Percentiles rank a stretch among this genome's conserved stretches.
Evolutionary conservation across 23 red algal genomes (phyloP).

Genomic region (Gracilariopsis chorda): DNA sequence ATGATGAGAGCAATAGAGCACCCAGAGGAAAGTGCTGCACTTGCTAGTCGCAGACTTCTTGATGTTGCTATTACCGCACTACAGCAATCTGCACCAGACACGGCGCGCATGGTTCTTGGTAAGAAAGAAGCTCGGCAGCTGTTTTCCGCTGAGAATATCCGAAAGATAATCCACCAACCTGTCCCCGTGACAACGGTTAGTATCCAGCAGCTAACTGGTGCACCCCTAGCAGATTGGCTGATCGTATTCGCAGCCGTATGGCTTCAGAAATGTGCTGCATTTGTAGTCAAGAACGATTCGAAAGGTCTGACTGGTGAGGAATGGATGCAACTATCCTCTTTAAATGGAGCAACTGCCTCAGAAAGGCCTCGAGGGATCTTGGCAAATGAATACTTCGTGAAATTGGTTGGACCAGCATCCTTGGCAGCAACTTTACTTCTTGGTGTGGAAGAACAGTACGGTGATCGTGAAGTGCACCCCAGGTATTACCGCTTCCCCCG

Average conservation of each 20-base stretch:
- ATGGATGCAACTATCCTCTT: slow-evolving; percentile 3
- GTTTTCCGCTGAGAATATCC: not conserved
- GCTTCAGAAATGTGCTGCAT: slow-evolving; percentile 41
- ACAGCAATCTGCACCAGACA: slow-evolving; percentile 51
- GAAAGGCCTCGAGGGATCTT: slow-evolving; percentile 14
- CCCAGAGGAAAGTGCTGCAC: not conserved
- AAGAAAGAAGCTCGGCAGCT: slow-evolving; percentile 6
- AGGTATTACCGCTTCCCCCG: slow-evolving; percentile 52
- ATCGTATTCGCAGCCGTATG: slow-evolving; percentile 60
- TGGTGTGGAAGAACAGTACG: slow-evolving; percentile 54
- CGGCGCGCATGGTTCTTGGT: not conserved
- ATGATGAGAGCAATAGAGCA: slow-evolving; percentile 25
- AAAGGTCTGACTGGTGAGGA: not conserved
- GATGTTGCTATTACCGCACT: slow-evolving; percentile 49
- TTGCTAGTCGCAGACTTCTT: slow-evolving; percentile 36
- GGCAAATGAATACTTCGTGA: slow-evolving; percentile 18
- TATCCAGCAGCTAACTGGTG: slow-evolving; percentile 29
- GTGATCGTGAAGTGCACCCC: slow-evolving; percentile 52
- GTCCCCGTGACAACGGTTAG: not conserved
- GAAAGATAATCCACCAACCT: slow-evolving; percentile 8
- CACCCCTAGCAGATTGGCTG: slow-evolving; percentile 76
- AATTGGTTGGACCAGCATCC: slow-evolving; percentile 17
- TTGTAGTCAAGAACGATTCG: slow-evolving; percentile 2
- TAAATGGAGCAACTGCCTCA: not conserved
- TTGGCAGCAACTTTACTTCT: slow-evolving; percentile 29